phyloP scores from a whole-genome alignment of 306 rosid genomes.

The Albizia julibrissin region DNA sequence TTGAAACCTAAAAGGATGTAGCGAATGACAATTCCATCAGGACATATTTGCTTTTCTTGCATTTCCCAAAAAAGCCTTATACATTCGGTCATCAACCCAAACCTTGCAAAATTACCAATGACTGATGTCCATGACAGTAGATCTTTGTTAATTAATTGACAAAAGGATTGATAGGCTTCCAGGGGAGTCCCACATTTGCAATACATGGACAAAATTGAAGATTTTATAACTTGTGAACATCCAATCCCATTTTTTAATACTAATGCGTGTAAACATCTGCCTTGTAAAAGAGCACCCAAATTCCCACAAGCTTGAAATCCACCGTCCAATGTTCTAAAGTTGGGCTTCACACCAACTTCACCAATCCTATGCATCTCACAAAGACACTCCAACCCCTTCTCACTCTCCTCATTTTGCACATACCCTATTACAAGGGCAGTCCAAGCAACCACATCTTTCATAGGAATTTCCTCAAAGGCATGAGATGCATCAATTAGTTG shows the following conservation, averaged over 20 bases:
- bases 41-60: conserved; percentile 45
- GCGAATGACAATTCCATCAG: conserved; percentile 65
- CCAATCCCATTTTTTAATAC: conserved; percentile 59
- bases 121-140: conserved; percentile 70
- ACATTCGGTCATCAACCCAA: conserved; percentile 59
- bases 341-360: conserved; percentile 52
- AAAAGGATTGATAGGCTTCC: conserved; percentile 58
- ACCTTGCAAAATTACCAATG: conserved; percentile 63
- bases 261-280: conserved; percentile 70
- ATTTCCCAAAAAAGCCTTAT: conserved; percentile 55
- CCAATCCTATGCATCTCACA: conserved; percentile 67
- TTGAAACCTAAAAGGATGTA: conserved; percentile 70
- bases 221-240: conserved; percentile 46
- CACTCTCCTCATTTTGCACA: conserved; percentile 68
- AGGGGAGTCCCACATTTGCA: conserved; percentile 60
- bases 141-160: conserved; percentile 54
- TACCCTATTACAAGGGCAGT: conserved; percentile 68
- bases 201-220: conserved; percentile 69
- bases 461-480: conserved; percentile 65
- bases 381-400: conserved; percentile 64
- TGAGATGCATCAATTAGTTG: conserved; percentile 42
- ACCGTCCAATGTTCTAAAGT: conserved; percentile 67
- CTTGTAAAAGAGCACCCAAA: conserved; percentile 54
- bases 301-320: conserved; percentile 81
- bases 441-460: conserved; percentile 80